A percentile compares a stretch with the other conserved stretches of the same genome.
Evolutionary conservation across 805 yeast species (phyloP).

Genomic region (Saccharomycopsis javanensis): DNA sequence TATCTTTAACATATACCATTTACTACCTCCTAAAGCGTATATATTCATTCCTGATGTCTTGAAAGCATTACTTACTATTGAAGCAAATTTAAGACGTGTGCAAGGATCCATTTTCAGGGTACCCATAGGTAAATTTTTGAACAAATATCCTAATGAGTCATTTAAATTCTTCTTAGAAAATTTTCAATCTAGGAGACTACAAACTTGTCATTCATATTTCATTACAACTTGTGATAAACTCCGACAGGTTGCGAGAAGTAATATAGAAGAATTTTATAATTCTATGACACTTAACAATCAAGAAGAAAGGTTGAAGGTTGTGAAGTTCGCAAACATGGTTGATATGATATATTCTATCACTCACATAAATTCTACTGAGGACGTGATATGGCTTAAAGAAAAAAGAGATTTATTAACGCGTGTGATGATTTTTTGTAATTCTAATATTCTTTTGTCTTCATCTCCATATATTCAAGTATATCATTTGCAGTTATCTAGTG

Average conservation of each 20-base stretch:
- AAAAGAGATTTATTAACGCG: constrained; percentile 36
- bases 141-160: constrained; percentile 72
- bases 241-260: constrained; percentile 44
- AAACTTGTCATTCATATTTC: constrained; percentile 39
- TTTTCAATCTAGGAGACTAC: constrained; percentile 55
- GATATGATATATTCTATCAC: constrained; percentile 52
- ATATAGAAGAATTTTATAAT: constrained; percentile 39
- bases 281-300: constrained; percentile 37
- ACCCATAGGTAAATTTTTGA: constrained; percentile 82
- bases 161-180: constrained; percentile 59
- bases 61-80: constrained; percentile 65
- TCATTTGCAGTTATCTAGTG: constrained; percentile 64
- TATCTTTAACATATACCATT: constrained; percentile 81
- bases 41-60: constrained; percentile 85
- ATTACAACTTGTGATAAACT: constrained; percentile 49
- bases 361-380: constrained; percentile 29
- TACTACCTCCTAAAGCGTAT: constrained; percentile 85
- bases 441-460: background rate
- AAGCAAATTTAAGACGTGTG: constrained; percentile 73
- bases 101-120: constrained; percentile 81
- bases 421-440: background rate
- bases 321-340: constrained; percentile 63
- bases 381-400: constrained; percentile 43
- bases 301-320: constrained; percentile 43
- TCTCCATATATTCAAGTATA: constrained; percentile 45